phyloP scores from a whole-genome alignment of 2,329 filamentous ascomycete genomes.

The Penicillium palitans region DNA sequence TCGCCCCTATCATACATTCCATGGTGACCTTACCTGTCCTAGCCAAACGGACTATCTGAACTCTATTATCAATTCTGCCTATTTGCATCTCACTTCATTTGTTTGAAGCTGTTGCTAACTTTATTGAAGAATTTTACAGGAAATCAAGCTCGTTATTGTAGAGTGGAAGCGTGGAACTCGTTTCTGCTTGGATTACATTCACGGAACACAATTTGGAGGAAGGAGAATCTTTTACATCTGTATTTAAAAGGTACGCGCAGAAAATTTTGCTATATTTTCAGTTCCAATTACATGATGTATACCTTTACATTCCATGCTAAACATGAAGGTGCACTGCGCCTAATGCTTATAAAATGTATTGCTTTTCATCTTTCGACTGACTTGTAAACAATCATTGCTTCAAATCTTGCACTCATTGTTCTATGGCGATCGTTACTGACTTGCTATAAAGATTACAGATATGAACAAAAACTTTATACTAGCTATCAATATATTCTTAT shows the following conservation, averaged over 20 bases:
- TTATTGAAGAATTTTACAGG: slow-evolving; percentile 20
- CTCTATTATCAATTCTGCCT: slow-evolving; percentile 6
- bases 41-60: slow-evolving; percentile 63
- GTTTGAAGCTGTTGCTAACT: slow-evolving; percentile 29
- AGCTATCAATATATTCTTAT: slow-evolving; percentile 23
- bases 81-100: slow-evolving; percentile 11
- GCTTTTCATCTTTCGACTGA: slow-evolving; percentile 68
- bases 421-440: slow-evolving; percentile 31
- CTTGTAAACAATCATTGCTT: slow-evolving; percentile 28
- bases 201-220: neutral
- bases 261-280: slow-evolving; percentile 20
- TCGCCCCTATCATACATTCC: slow-evolving; percentile 63
- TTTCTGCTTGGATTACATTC: neutral
- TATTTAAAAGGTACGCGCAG: slow-evolving; percentile 25
- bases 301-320: slow-evolving; percentile 63
- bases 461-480: slow-evolving; percentile 4
- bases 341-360: slow-evolving; percentile 59
- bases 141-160: neutral
- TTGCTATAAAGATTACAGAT: slow-evolving; percentile 25
- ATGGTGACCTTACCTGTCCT: slow-evolving; percentile 63
- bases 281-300: slow-evolving; percentile 51
- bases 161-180: slow-evolving; percentile 2
- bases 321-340: slow-evolving; percentile 54
- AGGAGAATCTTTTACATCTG: slow-evolving; percentile 1
- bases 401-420: slow-evolving; percentile 22